A percentile compares a stretch with the other conserved stretches of the same genome.
Conservation (phyloP, 2,329 filamentous ascomycete genomes). For the Trichoderma brevicompactum region DNA sequence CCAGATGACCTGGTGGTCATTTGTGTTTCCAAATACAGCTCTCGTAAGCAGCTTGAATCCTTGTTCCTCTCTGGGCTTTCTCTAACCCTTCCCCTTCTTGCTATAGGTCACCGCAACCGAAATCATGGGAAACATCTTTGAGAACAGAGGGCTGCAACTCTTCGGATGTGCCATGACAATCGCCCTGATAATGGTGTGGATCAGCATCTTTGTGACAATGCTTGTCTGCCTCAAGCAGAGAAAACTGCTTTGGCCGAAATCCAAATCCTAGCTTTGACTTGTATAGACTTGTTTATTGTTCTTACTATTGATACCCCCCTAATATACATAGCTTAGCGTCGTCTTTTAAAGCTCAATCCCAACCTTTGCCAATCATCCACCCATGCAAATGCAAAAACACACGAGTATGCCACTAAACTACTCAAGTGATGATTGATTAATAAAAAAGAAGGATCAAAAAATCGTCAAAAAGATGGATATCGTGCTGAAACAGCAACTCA, state of each 20-base stretch:
- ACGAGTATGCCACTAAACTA: not conserved
- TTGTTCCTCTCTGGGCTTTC: not conserved
- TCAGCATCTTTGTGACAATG: constrained; percentile 72
- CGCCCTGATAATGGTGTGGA: constrained; percentile 69
- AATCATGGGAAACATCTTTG: constrained; percentile 67
- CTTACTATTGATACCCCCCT: not conserved
- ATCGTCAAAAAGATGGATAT: not conserved
- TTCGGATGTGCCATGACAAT: constrained; percentile 70
- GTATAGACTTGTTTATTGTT: not conserved
- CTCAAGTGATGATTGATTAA: too few species aligned
- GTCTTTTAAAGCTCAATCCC: too few species aligned
- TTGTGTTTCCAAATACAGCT: constrained; percentile 80
- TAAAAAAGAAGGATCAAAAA: not conserved
- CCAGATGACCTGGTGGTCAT: constrained; percentile 85
- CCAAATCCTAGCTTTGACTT: not conserved
- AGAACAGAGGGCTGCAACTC: constrained; percentile 63
- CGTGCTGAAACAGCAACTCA: not conserved
- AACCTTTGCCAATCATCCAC: too few species aligned
- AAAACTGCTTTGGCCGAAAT: constrained; percentile 72
- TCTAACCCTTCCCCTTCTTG: too few species aligned
- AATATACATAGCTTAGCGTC: not conserved
- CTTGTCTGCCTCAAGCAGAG: constrained; percentile 65
- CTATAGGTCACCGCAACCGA: constrained; percentile 68
- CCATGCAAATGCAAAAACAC: not conserved
- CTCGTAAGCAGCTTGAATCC: constrained; percentile 46